These are phyloP conservation scores for Echinosophora koreensis DNA, from an alignment of 306 rosid species.

Conservation along the genomic window DNA sequence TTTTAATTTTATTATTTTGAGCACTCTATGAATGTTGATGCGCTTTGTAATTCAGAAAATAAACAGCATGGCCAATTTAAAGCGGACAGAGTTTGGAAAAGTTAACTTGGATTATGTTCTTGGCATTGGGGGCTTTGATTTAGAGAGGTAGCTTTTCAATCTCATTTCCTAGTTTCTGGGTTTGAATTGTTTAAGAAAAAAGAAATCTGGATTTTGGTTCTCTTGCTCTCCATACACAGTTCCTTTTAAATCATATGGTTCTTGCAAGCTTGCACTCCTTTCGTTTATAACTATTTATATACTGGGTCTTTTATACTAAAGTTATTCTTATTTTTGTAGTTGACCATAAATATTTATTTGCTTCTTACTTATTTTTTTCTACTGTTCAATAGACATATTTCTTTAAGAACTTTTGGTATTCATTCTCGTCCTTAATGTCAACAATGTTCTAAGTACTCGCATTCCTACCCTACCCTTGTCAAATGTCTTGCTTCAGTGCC, in stretches of 20 bases:
- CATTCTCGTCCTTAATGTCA: not conserved
- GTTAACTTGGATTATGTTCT: conserved; percentile 96
- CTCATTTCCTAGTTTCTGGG: conserved; percentile 40
- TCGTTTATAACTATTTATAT: not conserved
- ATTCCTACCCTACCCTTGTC: conserved; percentile 22
- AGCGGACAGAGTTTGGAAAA: conserved; percentile 90
- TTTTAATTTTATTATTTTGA: conserved; percentile 34
- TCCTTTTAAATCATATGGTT: not conserved
- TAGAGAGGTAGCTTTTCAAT: conserved; percentile 80
- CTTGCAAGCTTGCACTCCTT: not conserved
- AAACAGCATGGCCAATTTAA: conserved; percentile 81
- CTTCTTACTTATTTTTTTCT: conserved; percentile 6
- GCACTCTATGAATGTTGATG: conserved; percentile 28
- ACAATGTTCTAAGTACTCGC: conserved; percentile 5
- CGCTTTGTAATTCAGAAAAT: conserved; percentile 60
- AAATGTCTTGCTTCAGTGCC: conserved; percentile 30
- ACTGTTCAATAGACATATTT: conserved; percentile 13
- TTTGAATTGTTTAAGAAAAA: conserved; percentile 28
- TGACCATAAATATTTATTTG: not conserved
- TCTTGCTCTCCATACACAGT: conserved; percentile 9
- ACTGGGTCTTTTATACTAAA: not conserved
- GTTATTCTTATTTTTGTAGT: conserved; percentile 17
- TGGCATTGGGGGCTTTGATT: conserved; percentile 96
- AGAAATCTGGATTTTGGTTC: conserved; percentile 9
- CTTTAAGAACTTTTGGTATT: not conserved